Evolutionary conservation across 2,329 filamentous ascomycete genomes (phyloP).

Genomic region (Chrysoporthe cubensis): DNA sequence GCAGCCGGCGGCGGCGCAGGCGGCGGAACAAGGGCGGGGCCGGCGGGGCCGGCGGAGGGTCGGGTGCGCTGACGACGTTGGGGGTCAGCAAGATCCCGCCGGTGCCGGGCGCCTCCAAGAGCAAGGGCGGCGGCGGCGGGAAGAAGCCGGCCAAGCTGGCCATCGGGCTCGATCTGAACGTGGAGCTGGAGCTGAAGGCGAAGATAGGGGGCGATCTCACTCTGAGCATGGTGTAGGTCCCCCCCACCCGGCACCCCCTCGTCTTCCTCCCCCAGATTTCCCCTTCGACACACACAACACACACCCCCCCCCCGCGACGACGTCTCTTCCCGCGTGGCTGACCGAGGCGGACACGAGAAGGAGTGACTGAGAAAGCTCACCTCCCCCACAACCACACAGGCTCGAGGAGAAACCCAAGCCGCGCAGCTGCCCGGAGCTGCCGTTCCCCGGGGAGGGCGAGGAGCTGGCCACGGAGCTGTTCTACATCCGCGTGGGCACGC

Average conservation of each 20-base stretch:
- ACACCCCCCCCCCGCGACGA: not conserved
- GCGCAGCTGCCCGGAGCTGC: slow-evolving; percentile 33
- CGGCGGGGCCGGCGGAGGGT: not conserved
- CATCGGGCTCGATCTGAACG: slow-evolving; percentile 64
- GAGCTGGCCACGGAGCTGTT: slow-evolving; percentile 37
- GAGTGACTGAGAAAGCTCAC: not conserved
- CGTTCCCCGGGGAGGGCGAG: slow-evolving; percentile 30
- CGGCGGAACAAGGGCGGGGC: slow-evolving; percentile 16
- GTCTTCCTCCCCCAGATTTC: not conserved
- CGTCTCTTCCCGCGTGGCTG: slow-evolving; percentile 9
- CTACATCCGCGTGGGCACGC: slow-evolving; percentile 39
- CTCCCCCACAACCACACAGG: slow-evolving; percentile 24
- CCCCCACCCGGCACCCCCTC: not conserved
- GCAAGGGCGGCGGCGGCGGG: slow-evolving; percentile 19
- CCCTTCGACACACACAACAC: not conserved
- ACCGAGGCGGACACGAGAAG: not conserved
- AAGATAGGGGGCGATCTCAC: slow-evolving; percentile 77
- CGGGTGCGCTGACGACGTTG: slow-evolving; percentile 1
- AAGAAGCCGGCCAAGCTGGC: slow-evolving; percentile 38
- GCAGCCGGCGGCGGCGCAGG: slow-evolving; percentile 22
- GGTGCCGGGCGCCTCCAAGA: not conserved
- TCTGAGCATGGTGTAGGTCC: slow-evolving; percentile 66
- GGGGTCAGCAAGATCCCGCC: slow-evolving; percentile 6
- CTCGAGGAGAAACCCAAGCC: slow-evolving; percentile 36
- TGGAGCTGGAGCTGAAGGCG: slow-evolving; percentile 80